Evolutionary conservation across 1,139 yeast genomes (phyloP).

Genomic region (Nakaseomyces delphensis): DNA sequence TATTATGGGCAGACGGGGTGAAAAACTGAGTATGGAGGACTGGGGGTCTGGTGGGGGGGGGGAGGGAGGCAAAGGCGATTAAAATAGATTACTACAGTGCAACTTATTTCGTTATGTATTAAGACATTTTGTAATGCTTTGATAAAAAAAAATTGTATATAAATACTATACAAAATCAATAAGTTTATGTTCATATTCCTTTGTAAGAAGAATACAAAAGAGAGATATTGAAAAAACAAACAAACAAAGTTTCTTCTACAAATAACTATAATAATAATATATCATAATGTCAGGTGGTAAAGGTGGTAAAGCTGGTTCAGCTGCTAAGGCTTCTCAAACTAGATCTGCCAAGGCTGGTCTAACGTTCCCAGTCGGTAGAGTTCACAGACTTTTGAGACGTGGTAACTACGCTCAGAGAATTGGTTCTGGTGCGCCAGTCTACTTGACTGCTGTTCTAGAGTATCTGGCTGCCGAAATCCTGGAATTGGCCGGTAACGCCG

Average conservation of each 20-base stretch:
- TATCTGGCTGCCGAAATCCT: constrained; percentile 94
- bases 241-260: background rate
- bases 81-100: background rate
- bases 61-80: background rate
- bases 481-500: constrained; percentile 98
- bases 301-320: constrained; percentile 93
- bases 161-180: too few species aligned
- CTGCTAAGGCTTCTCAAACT: constrained; percentile 91
- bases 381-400: constrained; percentile 92
- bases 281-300: constrained; percentile 85
- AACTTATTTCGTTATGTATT: too few species aligned
- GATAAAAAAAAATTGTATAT: too few species aligned
- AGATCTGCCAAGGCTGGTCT: constrained; percentile 98
- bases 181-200: too few species aligned
- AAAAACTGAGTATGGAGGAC: constrained; percentile 1
- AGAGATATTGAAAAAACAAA: background rate
- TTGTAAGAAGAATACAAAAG: background rate
- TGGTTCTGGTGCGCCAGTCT: constrained; percentile 97
- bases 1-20: constrained; percentile 4
- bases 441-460: constrained; percentile 92
- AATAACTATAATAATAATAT: constrained; percentile 20
- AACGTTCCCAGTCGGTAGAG: constrained; percentile 99
- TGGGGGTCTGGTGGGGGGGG: constrained; percentile 2
- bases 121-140: too few species aligned
- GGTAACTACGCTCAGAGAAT: constrained; percentile 99